Conservation (phyloP, 164 flowering plant genomes). For the Santalum album region DNA sequence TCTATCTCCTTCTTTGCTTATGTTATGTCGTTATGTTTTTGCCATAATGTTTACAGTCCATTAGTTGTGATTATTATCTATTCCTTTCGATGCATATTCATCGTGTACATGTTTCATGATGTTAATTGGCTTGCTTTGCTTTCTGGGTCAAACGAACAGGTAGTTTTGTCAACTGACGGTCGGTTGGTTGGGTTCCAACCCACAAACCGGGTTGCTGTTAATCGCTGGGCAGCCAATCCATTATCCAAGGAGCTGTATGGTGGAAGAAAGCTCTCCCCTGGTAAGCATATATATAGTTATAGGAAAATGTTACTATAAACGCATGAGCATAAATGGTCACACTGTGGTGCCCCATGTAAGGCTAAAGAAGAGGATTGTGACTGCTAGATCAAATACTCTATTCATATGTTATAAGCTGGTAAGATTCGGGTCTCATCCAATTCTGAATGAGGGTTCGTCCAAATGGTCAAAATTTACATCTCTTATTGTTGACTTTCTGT, state of each 20-base stretch:
- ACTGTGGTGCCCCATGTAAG: too few species aligned
- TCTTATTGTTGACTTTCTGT: too few species aligned
- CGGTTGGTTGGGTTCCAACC: conserved; percentile 74
- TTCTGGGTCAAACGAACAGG: conserved; percentile 27
- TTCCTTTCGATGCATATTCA: background rate
- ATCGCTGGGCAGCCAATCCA: conserved; percentile 77
- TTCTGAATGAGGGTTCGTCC: too few species aligned
- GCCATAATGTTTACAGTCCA: background rate
- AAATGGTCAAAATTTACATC: too few species aligned
- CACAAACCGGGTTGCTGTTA: conserved; percentile 62
- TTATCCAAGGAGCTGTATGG: conserved; percentile 61
- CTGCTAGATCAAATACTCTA: too few species aligned
- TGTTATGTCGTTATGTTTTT: background rate
- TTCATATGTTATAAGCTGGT: too few species aligned
- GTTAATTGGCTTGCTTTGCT: background rate
- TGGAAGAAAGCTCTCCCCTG: conserved; percentile 63
- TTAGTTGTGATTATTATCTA: background rate
- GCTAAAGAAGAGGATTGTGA: too few species aligned
- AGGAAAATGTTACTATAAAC: too few species aligned
- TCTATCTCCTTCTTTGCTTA: too few species aligned
- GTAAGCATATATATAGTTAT: conserved; percentile 23
- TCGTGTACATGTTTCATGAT: background rate
- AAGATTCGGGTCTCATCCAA: too few species aligned
- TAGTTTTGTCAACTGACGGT: conserved; percentile 58
- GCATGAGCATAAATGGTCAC: too few species aligned